phyloP scores from a whole-genome alignment of 345 rosid genomes.

The Pistacia atlantica region DNA sequence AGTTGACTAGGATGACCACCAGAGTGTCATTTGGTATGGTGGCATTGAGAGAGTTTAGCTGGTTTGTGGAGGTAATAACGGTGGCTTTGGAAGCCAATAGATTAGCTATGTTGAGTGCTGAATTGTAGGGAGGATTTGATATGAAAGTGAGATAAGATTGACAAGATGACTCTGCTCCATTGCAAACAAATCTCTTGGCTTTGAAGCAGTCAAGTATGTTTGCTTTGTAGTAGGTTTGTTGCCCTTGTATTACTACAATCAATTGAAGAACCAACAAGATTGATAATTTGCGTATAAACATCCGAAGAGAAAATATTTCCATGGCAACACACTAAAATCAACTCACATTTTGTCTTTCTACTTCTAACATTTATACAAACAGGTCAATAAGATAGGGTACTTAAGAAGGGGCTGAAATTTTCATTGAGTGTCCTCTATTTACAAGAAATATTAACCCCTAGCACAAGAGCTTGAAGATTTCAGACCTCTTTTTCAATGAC shows the following conservation, averaged over 20 bases:
- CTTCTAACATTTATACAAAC: too few species aligned
- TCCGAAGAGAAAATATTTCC: too few species aligned
- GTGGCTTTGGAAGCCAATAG: constrained; percentile 43
- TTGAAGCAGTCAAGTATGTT: background rate
- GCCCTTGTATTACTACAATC: background rate
- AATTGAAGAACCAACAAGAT: background rate
- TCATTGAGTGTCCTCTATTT: too few species aligned
- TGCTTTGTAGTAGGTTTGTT: background rate
- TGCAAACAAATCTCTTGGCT: background rate
- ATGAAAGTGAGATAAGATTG: background rate
- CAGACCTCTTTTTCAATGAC: too few species aligned
- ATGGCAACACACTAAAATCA: too few species aligned
- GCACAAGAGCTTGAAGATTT: too few species aligned
- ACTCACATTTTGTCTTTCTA: too few species aligned
- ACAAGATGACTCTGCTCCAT: background rate
- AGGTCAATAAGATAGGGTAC: too few species aligned
- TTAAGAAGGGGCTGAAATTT: too few species aligned
- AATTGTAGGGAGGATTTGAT: constrained; percentile 7
- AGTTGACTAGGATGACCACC: constrained; percentile 54
- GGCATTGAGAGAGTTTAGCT: constrained; percentile 39
- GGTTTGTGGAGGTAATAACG: constrained; percentile 55
- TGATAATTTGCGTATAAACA: too few species aligned
- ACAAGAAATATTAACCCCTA: too few species aligned
- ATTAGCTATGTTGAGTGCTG: constrained; percentile 42
- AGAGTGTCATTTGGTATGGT: constrained; percentile 28